Evolutionary conservation across 1,139 yeast species (phyloP).

Genomic region (Candida tetrigidarum): DNA sequence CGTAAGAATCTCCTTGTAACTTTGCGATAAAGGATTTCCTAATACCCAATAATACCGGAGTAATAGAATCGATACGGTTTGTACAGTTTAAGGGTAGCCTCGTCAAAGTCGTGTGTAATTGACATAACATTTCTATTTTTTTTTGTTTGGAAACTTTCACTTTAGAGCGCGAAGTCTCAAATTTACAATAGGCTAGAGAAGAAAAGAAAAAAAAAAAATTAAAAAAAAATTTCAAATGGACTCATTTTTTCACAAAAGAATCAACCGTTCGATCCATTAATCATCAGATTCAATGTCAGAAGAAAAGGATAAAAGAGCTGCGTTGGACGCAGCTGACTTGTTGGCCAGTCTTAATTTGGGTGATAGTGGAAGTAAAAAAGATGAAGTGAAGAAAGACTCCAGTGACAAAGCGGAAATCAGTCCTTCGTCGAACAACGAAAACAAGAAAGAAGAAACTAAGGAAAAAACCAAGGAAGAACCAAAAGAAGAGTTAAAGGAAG

Average conservation of each 20-base stretch:
- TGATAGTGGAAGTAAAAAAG: slow-evolving; percentile 5
- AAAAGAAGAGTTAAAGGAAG: slow-evolving; percentile 17
- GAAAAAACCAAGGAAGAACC: slow-evolving; percentile 14
- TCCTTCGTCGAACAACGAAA: not conserved
- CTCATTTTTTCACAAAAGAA: not conserved
- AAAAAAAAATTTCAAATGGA: slow-evolving; percentile 1
- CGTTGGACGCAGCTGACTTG: slow-evolving; percentile 3
- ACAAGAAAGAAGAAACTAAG: slow-evolving; percentile 6
- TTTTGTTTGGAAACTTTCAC: too few relatives aligned
- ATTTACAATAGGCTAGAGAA: not conserved
- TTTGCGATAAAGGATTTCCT: too few relatives aligned
- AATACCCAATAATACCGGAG: too few relatives aligned
- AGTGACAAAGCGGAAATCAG: not conserved
- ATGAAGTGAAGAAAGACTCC: slow-evolving; percentile 2
- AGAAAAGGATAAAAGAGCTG: slow-evolving; percentile 2
- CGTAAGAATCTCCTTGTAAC: too few relatives aligned
- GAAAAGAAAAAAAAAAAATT: not conserved
- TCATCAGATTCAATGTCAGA: not conserved
- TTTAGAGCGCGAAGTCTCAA: too few relatives aligned
- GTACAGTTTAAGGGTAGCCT: too few relatives aligned
- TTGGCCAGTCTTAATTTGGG: slow-evolving; percentile 2
- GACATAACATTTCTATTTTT: too few relatives aligned
- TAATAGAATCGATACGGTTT: too few relatives aligned
- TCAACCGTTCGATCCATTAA: not conserved
- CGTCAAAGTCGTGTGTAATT: too few relatives aligned